phyloP scores from a whole-genome alignment of 2,329 filamentous ascomycete genomes.

The Didymellaceae sp. region DNA sequence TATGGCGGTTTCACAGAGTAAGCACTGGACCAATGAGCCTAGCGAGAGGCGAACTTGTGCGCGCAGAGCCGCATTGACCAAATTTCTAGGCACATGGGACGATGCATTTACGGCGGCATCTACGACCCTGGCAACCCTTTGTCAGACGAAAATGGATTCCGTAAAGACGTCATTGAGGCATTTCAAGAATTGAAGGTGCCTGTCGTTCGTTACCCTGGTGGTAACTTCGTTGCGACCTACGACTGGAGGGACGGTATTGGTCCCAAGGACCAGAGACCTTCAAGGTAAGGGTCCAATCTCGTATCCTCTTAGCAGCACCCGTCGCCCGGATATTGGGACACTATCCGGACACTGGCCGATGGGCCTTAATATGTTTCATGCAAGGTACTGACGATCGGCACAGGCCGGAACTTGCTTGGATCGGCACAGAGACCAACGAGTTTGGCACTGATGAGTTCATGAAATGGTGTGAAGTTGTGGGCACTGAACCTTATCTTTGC shows the following conservation, averaged over 20 bases:
- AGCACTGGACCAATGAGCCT: slow-evolving; percentile 38
- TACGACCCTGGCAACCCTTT: slow-evolving; percentile 78
- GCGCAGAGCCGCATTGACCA: slow-evolving; percentile 29
- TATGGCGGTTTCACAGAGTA: slow-evolving; percentile 88
- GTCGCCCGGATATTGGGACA: too few relatives aligned
- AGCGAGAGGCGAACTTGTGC: slow-evolving; percentile 11
- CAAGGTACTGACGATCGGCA: slow-evolving; percentile 8
- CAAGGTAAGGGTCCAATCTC: slow-evolving; percentile 47
- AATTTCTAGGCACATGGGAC: slow-evolving; percentile 77
- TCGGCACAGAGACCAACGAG: slow-evolving; percentile 75
- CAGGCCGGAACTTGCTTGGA: slow-evolving; percentile 79
- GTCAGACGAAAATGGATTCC: slow-evolving; percentile 77
- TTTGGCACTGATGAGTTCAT: slow-evolving; percentile 90
- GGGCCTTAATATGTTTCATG: slow-evolving; percentile 2
- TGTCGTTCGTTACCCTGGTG: slow-evolving; percentile 80
- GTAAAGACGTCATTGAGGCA: slow-evolving; percentile 72
- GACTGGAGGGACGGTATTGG: slow-evolving; percentile 86
- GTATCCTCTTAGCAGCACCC: not conserved
- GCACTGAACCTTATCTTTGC: slow-evolving; percentile 78
- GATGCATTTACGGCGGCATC: slow-evolving; percentile 86
- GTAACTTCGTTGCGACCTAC: slow-evolving; percentile 85
- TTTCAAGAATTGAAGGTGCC: slow-evolving; percentile 77
- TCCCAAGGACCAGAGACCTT: slow-evolving; percentile 71
- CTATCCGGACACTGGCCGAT: not conserved
- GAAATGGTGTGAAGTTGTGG: slow-evolving; percentile 75